A percentile compares a stretch with the other conserved stretches of the same genome.
These are phyloP conservation scores for Aspergillus sclerotiicarbonarius DNA, from an alignment of 495 filamentous ascomycete species.

Conservation along the genomic window DNA sequence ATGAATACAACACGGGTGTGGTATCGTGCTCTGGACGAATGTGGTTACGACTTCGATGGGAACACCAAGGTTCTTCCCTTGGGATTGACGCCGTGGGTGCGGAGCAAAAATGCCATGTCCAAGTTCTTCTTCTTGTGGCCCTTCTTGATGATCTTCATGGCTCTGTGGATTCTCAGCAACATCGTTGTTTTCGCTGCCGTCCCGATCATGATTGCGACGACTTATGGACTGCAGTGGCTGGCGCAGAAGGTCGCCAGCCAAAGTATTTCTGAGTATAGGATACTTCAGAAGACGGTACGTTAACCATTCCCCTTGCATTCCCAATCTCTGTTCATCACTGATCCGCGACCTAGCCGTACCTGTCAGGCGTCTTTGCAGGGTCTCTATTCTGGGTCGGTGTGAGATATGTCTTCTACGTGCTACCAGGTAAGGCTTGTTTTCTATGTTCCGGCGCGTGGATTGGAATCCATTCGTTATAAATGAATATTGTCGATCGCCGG, in stretches of 20 bases:
- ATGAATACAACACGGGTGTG: constrained; percentile 83
- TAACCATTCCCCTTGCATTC: neutral
- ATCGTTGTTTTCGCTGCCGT: constrained; percentile 72
- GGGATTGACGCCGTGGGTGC: constrained; percentile 53
- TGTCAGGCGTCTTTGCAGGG: constrained; percentile 89
- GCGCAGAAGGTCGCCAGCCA: constrained; percentile 74
- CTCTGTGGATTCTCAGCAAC: constrained; percentile 68
- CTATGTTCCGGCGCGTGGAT: neutral
- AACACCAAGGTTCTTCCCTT: constrained; percentile 58
- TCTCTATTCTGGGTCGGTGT: constrained; percentile 80
- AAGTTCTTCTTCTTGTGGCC: constrained; percentile 93
- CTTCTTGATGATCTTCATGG: constrained; percentile 67
- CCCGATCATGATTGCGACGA: constrained; percentile 62
- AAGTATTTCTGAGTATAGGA: constrained; percentile 80
- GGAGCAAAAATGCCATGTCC: constrained; percentile 74
- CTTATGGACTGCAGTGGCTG: constrained; percentile 74
- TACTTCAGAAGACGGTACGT: constrained; percentile 81
- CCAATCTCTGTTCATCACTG: constrained; percentile 1
- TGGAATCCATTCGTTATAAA: neutral
- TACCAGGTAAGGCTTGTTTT: constrained; percentile 58
- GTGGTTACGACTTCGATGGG: constrained; percentile 77
- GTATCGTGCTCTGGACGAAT: constrained; percentile 80
- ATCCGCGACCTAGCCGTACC: constrained; percentile 63
- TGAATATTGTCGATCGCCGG: neutral
- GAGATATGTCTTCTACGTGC: constrained; percentile 68